Evolutionary conservation across 495 filamentous ascomycete genomes (phyloP).

Genomic region (Rostrohypoxylon terebratum): DNA sequence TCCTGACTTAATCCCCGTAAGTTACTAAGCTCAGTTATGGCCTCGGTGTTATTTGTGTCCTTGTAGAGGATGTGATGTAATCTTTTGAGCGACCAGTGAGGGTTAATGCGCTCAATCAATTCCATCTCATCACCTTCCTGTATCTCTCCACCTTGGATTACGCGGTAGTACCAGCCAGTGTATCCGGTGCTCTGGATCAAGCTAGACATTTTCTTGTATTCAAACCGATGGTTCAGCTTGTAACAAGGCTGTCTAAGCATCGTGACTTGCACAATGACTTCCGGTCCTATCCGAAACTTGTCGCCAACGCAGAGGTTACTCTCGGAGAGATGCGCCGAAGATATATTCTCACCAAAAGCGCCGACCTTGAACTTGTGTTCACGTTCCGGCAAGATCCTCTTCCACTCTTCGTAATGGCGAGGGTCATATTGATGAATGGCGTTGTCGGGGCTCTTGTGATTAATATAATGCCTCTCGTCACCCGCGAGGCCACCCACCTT

Average conservation of each 20-base stretch:
- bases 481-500: slow-evolving; percentile 50
- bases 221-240: slow-evolving; percentile 56
- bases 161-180: slow-evolving; percentile 61
- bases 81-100: slow-evolving; percentile 56
- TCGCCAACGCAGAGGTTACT: slow-evolving; percentile 61
- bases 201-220: slow-evolving; percentile 55
- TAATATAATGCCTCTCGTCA: slow-evolving; percentile 58
- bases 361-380: slow-evolving; percentile 55
- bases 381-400: slow-evolving; percentile 47
- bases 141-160: slow-evolving; percentile 55
- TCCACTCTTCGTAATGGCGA: slow-evolving; percentile 57
- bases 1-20: slow-evolving; percentile 54
- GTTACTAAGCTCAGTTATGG: slow-evolving; percentile 49
- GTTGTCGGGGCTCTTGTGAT: slow-evolving; percentile 58
- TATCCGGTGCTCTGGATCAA: slow-evolving; percentile 54
- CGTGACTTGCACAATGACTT: slow-evolving; percentile 50
- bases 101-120: slow-evolving; percentile 54
- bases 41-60: slow-evolving; percentile 52
- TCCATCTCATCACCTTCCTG: slow-evolving; percentile 52
- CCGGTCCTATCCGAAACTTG: slow-evolving; percentile 50
- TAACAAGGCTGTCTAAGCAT: slow-evolving; percentile 57
- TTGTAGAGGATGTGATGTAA: slow-evolving; percentile 56
- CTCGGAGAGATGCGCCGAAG: slow-evolving; percentile 53
- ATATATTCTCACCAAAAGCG: slow-evolving; percentile 62
- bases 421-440: slow-evolving; percentile 61